Conservation (phyloP, 2,329 filamentous ascomycete species). For the Fusarium equiseti region DNA sequence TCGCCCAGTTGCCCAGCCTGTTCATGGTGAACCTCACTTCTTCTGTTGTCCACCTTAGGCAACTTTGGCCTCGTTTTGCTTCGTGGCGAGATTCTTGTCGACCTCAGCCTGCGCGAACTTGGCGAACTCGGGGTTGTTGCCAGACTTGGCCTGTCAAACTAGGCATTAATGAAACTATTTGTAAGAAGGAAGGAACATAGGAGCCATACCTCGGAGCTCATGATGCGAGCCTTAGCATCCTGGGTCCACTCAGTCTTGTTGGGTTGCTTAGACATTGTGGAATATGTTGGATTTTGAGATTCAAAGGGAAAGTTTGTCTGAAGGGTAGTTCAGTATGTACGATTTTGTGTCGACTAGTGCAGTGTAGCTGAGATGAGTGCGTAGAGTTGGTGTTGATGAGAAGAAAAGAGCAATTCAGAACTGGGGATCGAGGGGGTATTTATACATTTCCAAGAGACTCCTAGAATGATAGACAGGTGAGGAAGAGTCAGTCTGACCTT, state of each 20-base stretch:
- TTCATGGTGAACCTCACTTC: slow-evolving; percentile 2
- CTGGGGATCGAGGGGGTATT: neutral
- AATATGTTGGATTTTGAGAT: neutral
- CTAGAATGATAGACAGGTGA: neutral
- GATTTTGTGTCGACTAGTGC: neutral
- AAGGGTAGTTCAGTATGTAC: neutral
- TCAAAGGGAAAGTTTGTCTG: neutral
- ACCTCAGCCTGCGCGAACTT: slow-evolving; percentile 9
- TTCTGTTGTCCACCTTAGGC: slow-evolving; percentile 6
- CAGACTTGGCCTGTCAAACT: slow-evolving; percentile 9
- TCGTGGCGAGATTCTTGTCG: neutral
- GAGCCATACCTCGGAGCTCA: neutral
- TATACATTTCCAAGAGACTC: slow-evolving; percentile 12
- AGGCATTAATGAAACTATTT: neutral
- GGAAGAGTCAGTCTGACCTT: neutral
- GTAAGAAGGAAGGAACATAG: too few relatives aligned
- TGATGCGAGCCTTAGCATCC: slow-evolving; percentile 21
- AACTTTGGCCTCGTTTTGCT: neutral
- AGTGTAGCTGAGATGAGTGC: neutral
- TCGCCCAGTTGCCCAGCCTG: neutral
- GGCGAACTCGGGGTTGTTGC: slow-evolving; percentile 16
- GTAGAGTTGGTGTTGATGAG: slow-evolving; percentile 1
- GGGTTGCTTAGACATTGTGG: slow-evolving; percentile 16
- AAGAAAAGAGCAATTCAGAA: neutral
- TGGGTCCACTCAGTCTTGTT: slow-evolving; percentile 11